Evolutionary conservation across 2,329 filamentous ascomycete genomes (phyloP), one percentile per base, ranked within the genome.

Genomic region (Fusarium keratoplasticum): DNA sequence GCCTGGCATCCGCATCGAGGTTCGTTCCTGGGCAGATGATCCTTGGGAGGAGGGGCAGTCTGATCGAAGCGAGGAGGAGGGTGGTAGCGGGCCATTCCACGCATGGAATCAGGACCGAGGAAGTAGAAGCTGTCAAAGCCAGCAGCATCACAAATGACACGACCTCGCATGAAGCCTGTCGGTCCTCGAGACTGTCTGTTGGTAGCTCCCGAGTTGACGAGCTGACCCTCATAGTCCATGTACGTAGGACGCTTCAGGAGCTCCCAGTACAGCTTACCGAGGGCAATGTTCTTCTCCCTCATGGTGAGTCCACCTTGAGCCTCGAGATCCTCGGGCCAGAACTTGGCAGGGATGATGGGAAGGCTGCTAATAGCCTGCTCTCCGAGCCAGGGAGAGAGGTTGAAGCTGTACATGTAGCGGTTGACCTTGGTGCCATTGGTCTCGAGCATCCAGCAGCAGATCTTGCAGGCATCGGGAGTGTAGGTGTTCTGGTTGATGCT

Each of bases 221-320:
- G 77, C 20, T 78, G 77, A 5, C 86, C 86, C 13, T 86, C 82
- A 20, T 87, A 86, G 8, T 85, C 81, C 82, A 85, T 87, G 68
- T 87, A 87, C 0, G 80, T 82, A 1, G 86, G 86, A 11, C 80
- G 80, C 72, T 87, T 84, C 27, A 84, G 79, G 8, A 88, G 81
- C 18, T 86, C 83, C 86, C 86, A 88, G 78, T 83, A 86, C n/a
- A 82, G 57, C 75, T 81, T 84, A 10, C 86, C 86, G 13, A 86
- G 79, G 27, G 76, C 76, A 62, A 86, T 79, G 58, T 83, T 82
- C 73, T 81, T 82, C 69, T 83, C 78, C 7, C 78, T 77, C 74
- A 83, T 82, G n/a, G 78, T 70, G 22, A 75, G 63, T n/a, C 80
- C 79, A 20, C 71, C 76, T 54, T 82, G 80, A 5, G 80, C 75